Evolutionary conservation across 2,329 filamentous ascomycete genomes (phyloP).

Genomic region (Epichloe uncinata): DNA sequence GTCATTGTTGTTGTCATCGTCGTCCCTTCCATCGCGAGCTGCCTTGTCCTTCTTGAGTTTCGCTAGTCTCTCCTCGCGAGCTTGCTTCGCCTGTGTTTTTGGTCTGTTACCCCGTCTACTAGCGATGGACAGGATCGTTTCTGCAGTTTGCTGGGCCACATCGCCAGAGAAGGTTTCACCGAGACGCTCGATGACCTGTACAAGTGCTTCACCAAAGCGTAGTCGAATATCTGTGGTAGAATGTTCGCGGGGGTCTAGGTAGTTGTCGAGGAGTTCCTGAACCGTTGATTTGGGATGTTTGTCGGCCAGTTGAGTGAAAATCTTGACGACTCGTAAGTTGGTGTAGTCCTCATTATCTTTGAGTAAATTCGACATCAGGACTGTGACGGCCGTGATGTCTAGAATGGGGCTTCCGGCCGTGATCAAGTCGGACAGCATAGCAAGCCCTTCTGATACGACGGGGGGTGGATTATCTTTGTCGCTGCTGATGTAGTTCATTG

Average conservation of each 20-base stretch:
- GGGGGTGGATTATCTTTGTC: constrained; percentile 51
- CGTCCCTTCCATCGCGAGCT: constrained; percentile 20
- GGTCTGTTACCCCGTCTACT: constrained; percentile 48
- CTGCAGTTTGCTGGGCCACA: constrained; percentile 35
- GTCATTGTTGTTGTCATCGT: constrained; percentile 29
- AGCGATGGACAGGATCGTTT: constrained; percentile 49
- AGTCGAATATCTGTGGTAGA: constrained; percentile 48
- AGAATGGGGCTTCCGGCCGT: constrained; percentile 40
- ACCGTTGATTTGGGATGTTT: constrained; percentile 49
- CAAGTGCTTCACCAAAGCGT: constrained; percentile 53
- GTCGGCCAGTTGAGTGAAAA: constrained; percentile 47
- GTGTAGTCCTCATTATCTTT: constrained; percentile 59
- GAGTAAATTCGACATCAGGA: constrained; percentile 50
- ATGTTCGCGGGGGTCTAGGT: constrained; percentile 50
- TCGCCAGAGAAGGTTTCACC: constrained; percentile 42
- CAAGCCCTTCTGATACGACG: constrained; percentile 52
- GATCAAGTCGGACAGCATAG: constrained; percentile 46
- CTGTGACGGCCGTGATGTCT: constrained; percentile 51
- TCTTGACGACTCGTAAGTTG: constrained; percentile 52
- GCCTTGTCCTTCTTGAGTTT: constrained; percentile 32
- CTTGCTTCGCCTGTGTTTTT: constrained; percentile 44
- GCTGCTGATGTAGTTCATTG: constrained; percentile 48
- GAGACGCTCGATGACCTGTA: constrained; percentile 49
- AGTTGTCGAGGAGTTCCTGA: constrained; percentile 51
- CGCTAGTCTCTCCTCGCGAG: constrained; percentile 33